A percentile compares a stretch with the other conserved stretches of the same genome.
Evolutionary conservation across 257 asterid genomes (phyloP).

Genomic region (Rehmannia glutinosa): DNA sequence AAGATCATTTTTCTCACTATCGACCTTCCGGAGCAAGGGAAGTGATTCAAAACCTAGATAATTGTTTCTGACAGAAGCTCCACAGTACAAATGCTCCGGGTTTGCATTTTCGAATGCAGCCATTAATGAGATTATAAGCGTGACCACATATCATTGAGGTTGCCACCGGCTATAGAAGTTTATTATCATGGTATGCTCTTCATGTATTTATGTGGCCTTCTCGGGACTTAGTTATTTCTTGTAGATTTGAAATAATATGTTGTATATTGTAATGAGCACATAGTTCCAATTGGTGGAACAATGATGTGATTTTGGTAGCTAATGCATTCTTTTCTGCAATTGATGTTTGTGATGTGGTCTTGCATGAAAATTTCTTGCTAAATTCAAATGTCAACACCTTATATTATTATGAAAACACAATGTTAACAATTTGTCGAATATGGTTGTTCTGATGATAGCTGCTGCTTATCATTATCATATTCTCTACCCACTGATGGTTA

Average conservation of each 20-base stretch:
- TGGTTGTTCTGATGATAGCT: no score
- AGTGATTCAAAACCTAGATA: slow-evolving; percentile 80
- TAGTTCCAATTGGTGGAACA: slow-evolving; percentile 46
- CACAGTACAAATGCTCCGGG: slow-evolving; percentile 15
- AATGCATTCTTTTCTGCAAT: slow-evolving; percentile 28
- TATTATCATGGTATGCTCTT: not conserved
- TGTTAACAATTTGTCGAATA: no score
- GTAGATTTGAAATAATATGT: slow-evolving; percentile 31
- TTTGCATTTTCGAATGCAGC: slow-evolving; percentile 9
- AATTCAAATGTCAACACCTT: no score
- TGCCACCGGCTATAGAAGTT: no score
- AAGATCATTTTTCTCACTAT: slow-evolving; percentile 81
- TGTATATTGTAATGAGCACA: slow-evolving; percentile 53
- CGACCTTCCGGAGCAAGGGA: slow-evolving; percentile 92
- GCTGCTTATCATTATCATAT: no score
- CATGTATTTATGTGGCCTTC: slow-evolving; percentile 19
- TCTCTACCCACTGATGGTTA: no score
- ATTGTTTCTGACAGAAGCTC: slow-evolving; percentile 8
- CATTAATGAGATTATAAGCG: not conserved
- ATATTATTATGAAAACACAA: no score
- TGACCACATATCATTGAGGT: slow-evolving; percentile 23
- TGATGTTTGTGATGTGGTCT: not conserved
- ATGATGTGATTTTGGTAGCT: slow-evolving; percentile 58
- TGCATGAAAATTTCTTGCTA: no score
- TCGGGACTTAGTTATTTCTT: slow-evolving; percentile 13